phyloP scores from a whole-genome alignment of 2,329 filamentous ascomycete species.

The Fusarium tuaranense region DNA sequence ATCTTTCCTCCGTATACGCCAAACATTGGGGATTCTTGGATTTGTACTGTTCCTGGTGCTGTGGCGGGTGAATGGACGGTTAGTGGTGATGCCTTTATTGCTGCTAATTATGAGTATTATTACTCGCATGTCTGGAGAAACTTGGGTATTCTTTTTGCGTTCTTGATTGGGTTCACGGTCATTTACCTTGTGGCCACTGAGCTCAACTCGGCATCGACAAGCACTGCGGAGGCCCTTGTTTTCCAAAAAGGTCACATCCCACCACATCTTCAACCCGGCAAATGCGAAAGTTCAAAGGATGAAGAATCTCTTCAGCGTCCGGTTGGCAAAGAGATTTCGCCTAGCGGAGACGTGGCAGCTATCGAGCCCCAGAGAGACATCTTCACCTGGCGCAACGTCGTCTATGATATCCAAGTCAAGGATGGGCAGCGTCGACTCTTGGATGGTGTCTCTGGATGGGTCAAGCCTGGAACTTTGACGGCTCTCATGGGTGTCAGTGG shows the following conservation, averaged over 20 bases:
- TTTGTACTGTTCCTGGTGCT: conserved; percentile 67
- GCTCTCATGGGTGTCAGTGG: conserved; percentile 76
- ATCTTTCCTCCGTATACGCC: conserved; percentile 61
- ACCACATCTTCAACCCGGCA: conserved; percentile 50
- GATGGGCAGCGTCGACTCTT: conserved; percentile 76
- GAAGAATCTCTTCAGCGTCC: conserved; percentile 48
- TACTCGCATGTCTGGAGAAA: conserved; percentile 74
- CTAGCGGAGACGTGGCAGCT: conserved; percentile 40
- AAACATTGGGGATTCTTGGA: conserved; percentile 58
- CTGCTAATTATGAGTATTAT: conserved; percentile 66
- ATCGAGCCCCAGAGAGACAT: conserved; percentile 64
- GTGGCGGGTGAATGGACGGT: conserved; percentile 65
- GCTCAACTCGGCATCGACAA: conserved; percentile 71
- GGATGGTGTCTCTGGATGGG: conserved; percentile 87
- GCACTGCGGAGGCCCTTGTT: conserved; percentile 76
- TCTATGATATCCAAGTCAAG: conserved; percentile 80
- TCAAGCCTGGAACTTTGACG: conserved; percentile 88
- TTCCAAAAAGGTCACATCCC: conserved; percentile 70
- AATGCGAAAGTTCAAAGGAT: conserved; percentile 43
- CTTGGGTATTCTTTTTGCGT: conserved; percentile 74
- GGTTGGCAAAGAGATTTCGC: conserved; percentile 20
- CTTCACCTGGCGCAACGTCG: conserved; percentile 84
- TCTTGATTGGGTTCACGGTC: conserved; percentile 72
- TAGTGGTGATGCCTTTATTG: conserved; percentile 71
- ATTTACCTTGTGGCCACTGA: conserved; percentile 74